phyloP scores from a whole-genome alignment of 768 basidiomycete species.

The Mycena capillaripes region DNA sequence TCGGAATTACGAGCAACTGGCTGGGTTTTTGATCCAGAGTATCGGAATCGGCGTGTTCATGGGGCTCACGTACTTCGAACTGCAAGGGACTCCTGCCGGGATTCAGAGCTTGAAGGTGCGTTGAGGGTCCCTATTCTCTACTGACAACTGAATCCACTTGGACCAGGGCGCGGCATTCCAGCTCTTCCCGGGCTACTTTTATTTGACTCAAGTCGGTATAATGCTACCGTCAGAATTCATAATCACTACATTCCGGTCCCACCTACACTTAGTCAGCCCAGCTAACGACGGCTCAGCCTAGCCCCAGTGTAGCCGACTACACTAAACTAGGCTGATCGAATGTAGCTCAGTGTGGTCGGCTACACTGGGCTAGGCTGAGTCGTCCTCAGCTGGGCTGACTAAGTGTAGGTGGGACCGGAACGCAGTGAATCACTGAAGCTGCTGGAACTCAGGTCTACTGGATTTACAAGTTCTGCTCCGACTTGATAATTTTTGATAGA shows the following conservation, averaged over 20 bases:
- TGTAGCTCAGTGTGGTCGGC: too few relatives aligned
- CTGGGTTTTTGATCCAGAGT: constrained; percentile 41
- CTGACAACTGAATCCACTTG: constrained; percentile 39
- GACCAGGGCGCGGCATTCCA: constrained; percentile 49
- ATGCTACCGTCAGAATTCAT: constrained; percentile 21
- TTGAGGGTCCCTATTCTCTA: not conserved
- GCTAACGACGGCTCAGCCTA: too few relatives aligned
- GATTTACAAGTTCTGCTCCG: constrained; percentile 37
- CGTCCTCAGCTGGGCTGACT: too few relatives aligned
- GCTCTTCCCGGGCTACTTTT: constrained; percentile 47
- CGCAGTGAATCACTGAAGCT: not conserved
- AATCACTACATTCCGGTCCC: too few relatives aligned
- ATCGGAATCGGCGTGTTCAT: constrained; percentile 41
- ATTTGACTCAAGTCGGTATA: constrained; percentile 46
- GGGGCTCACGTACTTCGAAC: constrained; percentile 54
- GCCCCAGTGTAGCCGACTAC: too few relatives aligned
- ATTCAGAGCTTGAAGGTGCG: constrained; percentile 43
- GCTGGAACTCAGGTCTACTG: constrained; percentile 28
- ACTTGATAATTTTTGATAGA: constrained; percentile 56
- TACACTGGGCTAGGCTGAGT: too few relatives aligned
- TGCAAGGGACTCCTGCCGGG: constrained; percentile 47
- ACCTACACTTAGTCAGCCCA: too few relatives aligned
- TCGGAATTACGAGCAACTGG: constrained; percentile 40
- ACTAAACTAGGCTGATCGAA: too few relatives aligned
- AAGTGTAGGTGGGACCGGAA: too few relatives aligned